A percentile compares a stretch with the other conserved stretches of the same genome.
These are phyloP conservation scores for Collybia nuda DNA, from an alignment of 768 basidiomycete genomes.

Conservation along the genomic window DNA sequence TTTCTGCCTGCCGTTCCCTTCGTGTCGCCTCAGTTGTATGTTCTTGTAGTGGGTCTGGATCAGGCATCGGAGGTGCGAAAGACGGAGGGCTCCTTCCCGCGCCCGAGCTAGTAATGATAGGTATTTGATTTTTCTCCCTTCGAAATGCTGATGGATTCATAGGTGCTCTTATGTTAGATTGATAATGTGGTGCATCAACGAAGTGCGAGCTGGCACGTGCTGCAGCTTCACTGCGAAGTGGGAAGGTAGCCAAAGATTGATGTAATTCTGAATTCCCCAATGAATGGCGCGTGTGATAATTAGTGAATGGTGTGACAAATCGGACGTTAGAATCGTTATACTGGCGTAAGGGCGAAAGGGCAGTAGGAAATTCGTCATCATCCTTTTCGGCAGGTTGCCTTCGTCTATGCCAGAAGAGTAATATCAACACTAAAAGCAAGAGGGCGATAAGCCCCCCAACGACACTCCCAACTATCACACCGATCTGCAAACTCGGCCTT, in stretches of 20 bases:
- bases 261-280: not conserved
- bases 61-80: not conserved
- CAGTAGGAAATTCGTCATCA: not conserved
- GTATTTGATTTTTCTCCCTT: not conserved
- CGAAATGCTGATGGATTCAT: not conserved
- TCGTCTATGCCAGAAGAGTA: constrained; percentile 6
- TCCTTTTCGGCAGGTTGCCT: not conserved
- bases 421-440: constrained; percentile 1
- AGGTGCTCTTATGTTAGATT: too few relatives aligned
- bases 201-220: not conserved
- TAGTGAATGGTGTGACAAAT: not conserved
- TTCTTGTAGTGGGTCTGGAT: not conserved
- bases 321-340: not conserved
- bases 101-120: not conserved
- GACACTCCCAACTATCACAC: constrained; percentile 9
- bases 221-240: too few relatives aligned
- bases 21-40: not conserved
- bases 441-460: constrained; percentile 9
- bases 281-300: not conserved
- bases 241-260: not conserved
- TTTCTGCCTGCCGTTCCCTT: too few relatives aligned
- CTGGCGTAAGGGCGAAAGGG: not conserved
- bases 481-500: not conserved
- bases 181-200: not conserved
- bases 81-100: not conserved